Percentiles rank a stretch among this genome's conserved stretches.
Evolutionary conservation across 192 early-diverging fungal genomes (phyloP).

Genomic region (Nowakowskiella sp.): DNA sequence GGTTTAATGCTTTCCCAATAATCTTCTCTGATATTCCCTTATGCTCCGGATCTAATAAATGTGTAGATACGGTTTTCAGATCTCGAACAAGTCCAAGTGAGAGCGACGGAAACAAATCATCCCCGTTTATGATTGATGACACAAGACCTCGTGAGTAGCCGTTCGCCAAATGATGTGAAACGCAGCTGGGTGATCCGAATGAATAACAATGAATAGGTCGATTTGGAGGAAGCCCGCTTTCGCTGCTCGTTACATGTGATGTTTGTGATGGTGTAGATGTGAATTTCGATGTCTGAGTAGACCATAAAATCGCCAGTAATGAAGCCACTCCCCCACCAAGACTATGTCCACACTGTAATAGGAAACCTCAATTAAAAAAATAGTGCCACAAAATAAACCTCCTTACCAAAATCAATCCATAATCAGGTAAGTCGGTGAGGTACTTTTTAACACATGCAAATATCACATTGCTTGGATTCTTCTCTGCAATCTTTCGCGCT

Average conservation of each 20-base stretch:
- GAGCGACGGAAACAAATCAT: conserved; percentile 73
- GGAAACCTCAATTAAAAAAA: conserved; percentile 3
- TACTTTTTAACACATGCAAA: conserved; percentile 35
- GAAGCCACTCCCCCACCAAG: conserved; percentile 81
- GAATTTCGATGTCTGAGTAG: conserved; percentile 7
- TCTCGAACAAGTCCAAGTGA: conserved; percentile 70
- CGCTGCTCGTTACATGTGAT: conserved; percentile 11
- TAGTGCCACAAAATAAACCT: neutral
- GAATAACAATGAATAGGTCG: conserved; percentile 83
- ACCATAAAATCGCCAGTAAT: conserved; percentile 62
- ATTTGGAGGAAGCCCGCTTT: conserved; percentile 43
- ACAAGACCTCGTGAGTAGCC: conserved; percentile 66
- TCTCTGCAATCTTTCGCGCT: conserved; percentile 61
- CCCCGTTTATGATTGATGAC: conserved; percentile 70
- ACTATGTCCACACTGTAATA: conserved; percentile 68
- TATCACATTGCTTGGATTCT: conserved; percentile 72
- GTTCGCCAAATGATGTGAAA: conserved; percentile 55
- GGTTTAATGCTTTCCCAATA: conserved; percentile 33
- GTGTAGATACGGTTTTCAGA: conserved; percentile 61
- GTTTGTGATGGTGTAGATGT: conserved; percentile 15
- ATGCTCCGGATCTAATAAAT: conserved; percentile 26
- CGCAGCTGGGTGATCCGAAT: conserved; percentile 72
- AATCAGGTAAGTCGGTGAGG: neutral
- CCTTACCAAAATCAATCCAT: neutral
- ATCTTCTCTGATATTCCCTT: conserved; percentile 36